Evolutionary conservation across 2,329 filamentous ascomycete genomes (phyloP).

Genomic region (Neocucurbitaria cava): DNA sequence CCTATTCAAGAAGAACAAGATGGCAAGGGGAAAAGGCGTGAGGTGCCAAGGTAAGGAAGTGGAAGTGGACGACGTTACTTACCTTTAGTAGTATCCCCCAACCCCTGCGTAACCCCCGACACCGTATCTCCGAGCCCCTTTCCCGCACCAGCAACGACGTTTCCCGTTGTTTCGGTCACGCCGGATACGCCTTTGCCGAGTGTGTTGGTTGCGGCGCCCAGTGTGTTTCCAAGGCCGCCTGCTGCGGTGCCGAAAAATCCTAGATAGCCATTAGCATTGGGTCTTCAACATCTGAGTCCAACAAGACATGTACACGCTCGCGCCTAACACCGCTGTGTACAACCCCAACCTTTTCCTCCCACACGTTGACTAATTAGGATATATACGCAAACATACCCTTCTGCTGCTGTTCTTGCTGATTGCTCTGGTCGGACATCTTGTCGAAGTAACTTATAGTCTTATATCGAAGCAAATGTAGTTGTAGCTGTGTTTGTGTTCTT

Average conservation of each 20-base stretch:
- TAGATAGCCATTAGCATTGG: neutral
- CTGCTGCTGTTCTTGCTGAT: slow-evolving; percentile 28
- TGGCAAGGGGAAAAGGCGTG: neutral
- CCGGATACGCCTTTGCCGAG: slow-evolving; percentile 43
- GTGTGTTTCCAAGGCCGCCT: slow-evolving; percentile 42
- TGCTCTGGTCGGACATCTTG: slow-evolving; percentile 36
- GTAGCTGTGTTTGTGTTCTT: neutral
- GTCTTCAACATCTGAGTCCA: neutral
- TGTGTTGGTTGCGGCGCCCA: slow-evolving; percentile 43
- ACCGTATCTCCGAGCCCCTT: slow-evolving; percentile 48
- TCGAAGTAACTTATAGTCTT: neutral
- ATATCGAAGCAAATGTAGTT: neutral
- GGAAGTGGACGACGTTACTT: too few relatives aligned
- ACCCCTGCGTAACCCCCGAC: slow-evolving; percentile 39
- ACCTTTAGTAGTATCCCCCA: slow-evolving; percentile 47
- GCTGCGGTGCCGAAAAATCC: slow-evolving; percentile 45
- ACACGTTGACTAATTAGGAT: too few relatives aligned
- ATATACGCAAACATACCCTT: slow-evolving; percentile 23
- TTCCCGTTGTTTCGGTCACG: slow-evolving; percentile 39
- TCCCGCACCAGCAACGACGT: slow-evolving; percentile 39
- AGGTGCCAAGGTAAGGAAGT: too few relatives aligned
- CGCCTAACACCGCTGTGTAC: neutral
- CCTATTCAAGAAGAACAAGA: too few relatives aligned
- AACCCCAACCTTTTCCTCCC: too few relatives aligned
- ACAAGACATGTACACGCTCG: too few relatives aligned